Evolutionary conservation across 2,329 filamentous ascomycete genomes (phyloP).

Genomic region (Colletotrichum godetiae): DNA sequence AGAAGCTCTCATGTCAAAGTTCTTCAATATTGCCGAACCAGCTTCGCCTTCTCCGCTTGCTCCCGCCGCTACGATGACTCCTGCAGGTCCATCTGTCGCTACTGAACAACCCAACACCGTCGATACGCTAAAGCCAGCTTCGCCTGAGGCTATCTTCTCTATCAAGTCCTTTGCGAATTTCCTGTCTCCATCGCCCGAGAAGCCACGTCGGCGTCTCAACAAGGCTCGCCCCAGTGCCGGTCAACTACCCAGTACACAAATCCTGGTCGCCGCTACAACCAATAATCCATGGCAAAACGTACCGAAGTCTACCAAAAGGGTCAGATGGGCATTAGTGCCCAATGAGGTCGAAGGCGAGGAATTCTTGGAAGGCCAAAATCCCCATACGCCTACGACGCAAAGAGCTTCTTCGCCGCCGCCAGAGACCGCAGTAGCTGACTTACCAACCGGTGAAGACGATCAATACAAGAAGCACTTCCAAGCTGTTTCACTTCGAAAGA

Average conservation of each 20-base stretch:
- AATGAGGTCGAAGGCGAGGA: slow-evolving; percentile 41
- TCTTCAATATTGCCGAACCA: background rate
- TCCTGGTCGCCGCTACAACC: slow-evolving; percentile 48
- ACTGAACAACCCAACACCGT: slow-evolving; percentile 39
- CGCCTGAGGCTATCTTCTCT: slow-evolving; percentile 59
- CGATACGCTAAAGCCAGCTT: slow-evolving; percentile 46
- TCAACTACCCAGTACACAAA: slow-evolving; percentile 46
- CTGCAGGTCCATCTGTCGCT: background rate
- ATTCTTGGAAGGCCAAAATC: slow-evolving; percentile 27
- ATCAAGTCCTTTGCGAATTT: slow-evolving; percentile 65
- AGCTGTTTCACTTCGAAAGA: slow-evolving; percentile 51
- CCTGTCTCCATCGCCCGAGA: slow-evolving; percentile 60
- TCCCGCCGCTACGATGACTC: background rate
- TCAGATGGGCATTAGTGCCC: slow-evolving; percentile 52
- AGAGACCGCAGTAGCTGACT: slow-evolving; percentile 44
- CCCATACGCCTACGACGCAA: background rate
- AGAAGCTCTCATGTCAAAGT: background rate
- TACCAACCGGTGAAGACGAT: slow-evolving; percentile 48
- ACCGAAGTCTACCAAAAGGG: slow-evolving; percentile 43
- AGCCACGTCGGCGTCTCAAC: slow-evolving; percentile 34
- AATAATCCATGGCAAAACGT: slow-evolving; percentile 46
- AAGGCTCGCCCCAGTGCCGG: slow-evolving; percentile 39
- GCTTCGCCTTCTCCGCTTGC: slow-evolving; percentile 5
- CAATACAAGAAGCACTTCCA: slow-evolving; percentile 62
- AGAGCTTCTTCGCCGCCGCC: slow-evolving; percentile 56